A percentile compares a stretch with the other conserved stretches of the same genome.
Conservation (phyloP, 2,329 filamentous ascomycete species). For the Fusarium duplospermum region DNA sequence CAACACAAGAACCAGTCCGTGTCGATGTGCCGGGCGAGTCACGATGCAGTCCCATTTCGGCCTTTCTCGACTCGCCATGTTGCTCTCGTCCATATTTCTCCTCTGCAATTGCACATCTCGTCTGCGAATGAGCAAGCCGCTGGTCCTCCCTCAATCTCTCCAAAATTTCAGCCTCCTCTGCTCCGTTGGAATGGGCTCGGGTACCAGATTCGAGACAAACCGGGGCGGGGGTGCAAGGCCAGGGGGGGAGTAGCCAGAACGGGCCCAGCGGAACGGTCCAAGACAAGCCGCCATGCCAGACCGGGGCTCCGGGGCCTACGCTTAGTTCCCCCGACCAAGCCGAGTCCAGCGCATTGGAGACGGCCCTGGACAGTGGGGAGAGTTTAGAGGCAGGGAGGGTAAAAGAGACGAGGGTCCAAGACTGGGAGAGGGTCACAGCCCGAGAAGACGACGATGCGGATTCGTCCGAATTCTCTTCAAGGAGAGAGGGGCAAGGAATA, state of each 20-base stretch:
- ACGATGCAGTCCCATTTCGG: conserved; percentile 10
- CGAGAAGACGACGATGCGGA: conserved; percentile 15
- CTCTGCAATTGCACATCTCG: not conserved
- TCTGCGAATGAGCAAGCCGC: conserved; percentile 1
- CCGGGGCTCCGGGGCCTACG: conserved; percentile 24
- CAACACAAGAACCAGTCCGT: not conserved
- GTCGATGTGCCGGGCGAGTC: conserved; percentile 24
- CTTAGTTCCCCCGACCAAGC: conserved; percentile 38
- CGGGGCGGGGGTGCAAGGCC: conserved; percentile 12
- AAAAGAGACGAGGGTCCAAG: conserved; percentile 7
- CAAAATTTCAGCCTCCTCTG: conserved; percentile 30
- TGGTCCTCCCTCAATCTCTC: conserved; percentile 16
- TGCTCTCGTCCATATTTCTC: not conserved
- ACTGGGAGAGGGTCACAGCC: conserved; percentile 7
- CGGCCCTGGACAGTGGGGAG: conserved; percentile 6
- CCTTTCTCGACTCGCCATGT: conserved; percentile 19
- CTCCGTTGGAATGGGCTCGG: conserved; percentile 37
- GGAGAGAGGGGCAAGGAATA: conserved; percentile 28
- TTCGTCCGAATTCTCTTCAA: conserved; percentile 1
- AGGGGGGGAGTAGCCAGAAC: conserved; percentile 30
- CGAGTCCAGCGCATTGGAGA: conserved; percentile 37
- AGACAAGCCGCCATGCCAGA: conserved; percentile 37
- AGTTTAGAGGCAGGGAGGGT: conserved; percentile 8
- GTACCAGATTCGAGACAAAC: conserved; percentile 39
- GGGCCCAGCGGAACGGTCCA: conserved; percentile 44